Percentiles rank a stretch among this genome's conserved stretches.
Conservation (phyloP, 2,329 filamentous ascomycete species). For the Fusarium transvaalense region DNA sequence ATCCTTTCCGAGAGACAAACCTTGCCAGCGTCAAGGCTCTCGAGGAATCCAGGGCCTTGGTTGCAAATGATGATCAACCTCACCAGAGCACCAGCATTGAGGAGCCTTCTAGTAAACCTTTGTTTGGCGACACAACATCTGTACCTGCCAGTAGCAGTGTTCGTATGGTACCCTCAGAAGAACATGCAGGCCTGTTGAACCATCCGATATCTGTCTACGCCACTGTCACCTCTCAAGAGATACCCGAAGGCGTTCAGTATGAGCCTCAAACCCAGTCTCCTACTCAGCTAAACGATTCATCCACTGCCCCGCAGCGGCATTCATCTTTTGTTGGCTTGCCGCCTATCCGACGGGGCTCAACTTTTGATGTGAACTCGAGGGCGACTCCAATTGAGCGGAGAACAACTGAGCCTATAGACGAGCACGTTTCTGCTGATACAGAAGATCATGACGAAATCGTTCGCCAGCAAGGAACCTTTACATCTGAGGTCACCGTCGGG, state of each 20-base stretch:
- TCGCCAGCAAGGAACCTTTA: conserved; percentile 39
- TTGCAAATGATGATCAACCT: conserved; percentile 10
- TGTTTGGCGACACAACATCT: conserved; percentile 24
- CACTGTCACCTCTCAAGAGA: conserved; percentile 1
- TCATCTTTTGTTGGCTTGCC: conserved; percentile 70
- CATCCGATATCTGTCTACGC: conserved; percentile 22
- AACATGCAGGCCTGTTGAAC: conserved; percentile 10
- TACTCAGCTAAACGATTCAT: conserved; percentile 20
- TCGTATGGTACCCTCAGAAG: conserved; percentile 43
- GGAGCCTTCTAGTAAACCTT: conserved; percentile 20
- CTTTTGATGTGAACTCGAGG: conserved; percentile 61
- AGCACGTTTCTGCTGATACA: conserved; percentile 52
- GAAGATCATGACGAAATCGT: conserved; percentile 40
- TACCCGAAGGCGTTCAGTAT: neutral
- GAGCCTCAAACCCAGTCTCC: conserved; percentile 25
- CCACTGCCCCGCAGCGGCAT: conserved; percentile 55
- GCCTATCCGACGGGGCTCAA: conserved; percentile 69
- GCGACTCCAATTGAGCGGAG: conserved; percentile 51
- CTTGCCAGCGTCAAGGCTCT: conserved; percentile 27
- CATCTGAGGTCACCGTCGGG: conserved; percentile 38
- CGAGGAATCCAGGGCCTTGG: conserved; percentile 23
- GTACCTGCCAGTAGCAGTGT: conserved; percentile 36
- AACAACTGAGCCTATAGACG: conserved; percentile 52
- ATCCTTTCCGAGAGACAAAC: conserved; percentile 40
- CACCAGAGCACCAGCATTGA: conserved; percentile 11